phyloP scores from a whole-genome alignment of 768 basidiomycete species.

The Hericium erinaceus region DNA sequence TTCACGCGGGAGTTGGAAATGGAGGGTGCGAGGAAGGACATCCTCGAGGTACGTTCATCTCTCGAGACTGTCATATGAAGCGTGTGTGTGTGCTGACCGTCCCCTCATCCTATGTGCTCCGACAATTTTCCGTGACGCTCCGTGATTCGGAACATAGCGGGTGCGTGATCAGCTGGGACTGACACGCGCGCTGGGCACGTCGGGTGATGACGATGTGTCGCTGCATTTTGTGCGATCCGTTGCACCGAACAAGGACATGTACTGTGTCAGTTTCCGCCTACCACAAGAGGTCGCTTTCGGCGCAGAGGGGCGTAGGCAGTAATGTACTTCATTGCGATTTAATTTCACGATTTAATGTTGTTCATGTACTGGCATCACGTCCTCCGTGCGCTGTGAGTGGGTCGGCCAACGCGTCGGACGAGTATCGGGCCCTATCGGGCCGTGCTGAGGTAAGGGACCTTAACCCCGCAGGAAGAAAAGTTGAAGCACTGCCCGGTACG shows the following conservation, averaged over 20 bases:
- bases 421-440: no score
- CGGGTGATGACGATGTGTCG: conserved; percentile 34
- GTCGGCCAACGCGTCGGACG: no score
- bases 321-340: background rate
- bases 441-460: background rate
- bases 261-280: conserved; percentile 84
- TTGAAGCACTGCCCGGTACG: background rate
- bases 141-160: conserved; percentile 36
- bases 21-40: conserved; percentile 64
- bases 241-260: conserved; percentile 96
- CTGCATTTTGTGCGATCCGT: conserved; percentile 84
- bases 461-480: background rate
- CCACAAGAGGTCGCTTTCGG: conserved; percentile 36
- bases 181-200: conserved; percentile 33
- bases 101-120: background rate
- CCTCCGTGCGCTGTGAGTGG: no score
- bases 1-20: conserved; percentile 81
- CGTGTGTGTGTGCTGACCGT: background rate
- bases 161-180: conserved; percentile 42
- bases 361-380: no score
- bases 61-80: background rate
- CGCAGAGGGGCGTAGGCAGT: background rate
- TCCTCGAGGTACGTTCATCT: conserved; percentile 56
- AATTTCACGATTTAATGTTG: no score
- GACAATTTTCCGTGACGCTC: background rate